Evolutionary conservation across 805 yeast genomes (phyloP).

Genomic region (Blastobotrys mokoenaii): DNA sequence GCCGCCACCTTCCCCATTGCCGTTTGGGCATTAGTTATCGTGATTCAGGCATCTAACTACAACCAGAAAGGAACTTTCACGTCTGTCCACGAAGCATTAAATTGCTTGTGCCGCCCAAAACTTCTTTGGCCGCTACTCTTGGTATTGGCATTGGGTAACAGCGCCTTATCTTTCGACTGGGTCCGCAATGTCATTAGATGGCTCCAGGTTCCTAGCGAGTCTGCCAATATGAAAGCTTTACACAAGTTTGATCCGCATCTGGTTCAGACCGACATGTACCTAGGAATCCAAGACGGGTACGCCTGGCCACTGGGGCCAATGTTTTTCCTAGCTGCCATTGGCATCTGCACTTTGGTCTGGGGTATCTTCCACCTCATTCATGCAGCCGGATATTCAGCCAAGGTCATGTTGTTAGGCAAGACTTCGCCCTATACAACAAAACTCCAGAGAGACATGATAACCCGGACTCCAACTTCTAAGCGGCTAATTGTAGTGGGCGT

Average conservation of each 20-base stretch:
- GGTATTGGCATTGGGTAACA: slow-evolving; percentile 20
- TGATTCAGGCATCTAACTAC: slow-evolving; percentile 47
- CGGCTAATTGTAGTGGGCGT: slow-evolving; percentile 1
- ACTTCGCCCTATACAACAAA: background rate
- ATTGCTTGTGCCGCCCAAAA: slow-evolving; percentile 23
- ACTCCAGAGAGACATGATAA: background rate
- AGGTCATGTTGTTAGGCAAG: background rate
- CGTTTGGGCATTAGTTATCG: slow-evolving; percentile 42
- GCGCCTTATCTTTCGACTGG: slow-evolving; percentile 23
- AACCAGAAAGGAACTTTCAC: slow-evolving; percentile 33
- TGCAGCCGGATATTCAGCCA: background rate
- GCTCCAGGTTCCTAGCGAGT: slow-evolving; percentile 24
- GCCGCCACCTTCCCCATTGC: slow-evolving; percentile 63
- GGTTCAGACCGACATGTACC: slow-evolving; percentile 43
- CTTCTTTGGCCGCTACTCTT: slow-evolving; percentile 24
- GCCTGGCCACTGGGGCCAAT: slow-evolving; percentile 54
- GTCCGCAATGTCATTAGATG: slow-evolving; percentile 14
- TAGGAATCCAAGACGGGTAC: slow-evolving; percentile 55
- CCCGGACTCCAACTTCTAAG: background rate
- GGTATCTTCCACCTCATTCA: background rate
- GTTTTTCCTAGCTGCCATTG: slow-evolving; percentile 40
- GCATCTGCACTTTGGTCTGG: slow-evolving; percentile 17
- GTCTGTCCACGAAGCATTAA: slow-evolving; percentile 40
- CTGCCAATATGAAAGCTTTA: slow-evolving; percentile 19
- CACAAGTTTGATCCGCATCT: slow-evolving; percentile 8